Evolutionary conservation across 2,329 filamentous ascomycete genomes (phyloP).

Genomic region (Venturia asperata): DNA sequence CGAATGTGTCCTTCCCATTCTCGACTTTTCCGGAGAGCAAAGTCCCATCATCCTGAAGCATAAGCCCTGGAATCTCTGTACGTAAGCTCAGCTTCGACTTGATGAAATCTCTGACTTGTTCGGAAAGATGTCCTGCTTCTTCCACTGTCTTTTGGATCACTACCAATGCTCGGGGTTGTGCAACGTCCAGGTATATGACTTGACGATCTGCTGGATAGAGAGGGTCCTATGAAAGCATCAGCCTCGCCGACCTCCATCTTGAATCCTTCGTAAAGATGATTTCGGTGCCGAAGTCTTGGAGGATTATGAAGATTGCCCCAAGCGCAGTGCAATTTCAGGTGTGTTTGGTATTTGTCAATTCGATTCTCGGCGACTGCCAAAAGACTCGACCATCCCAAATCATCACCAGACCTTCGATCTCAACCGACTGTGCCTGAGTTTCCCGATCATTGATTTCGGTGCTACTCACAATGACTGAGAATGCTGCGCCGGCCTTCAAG

Average conservation of each 20-base stretch:
- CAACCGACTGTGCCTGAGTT: neutral
- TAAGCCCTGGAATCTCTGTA: conserved; percentile 66
- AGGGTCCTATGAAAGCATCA: conserved; percentile 47
- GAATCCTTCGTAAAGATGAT: neutral
- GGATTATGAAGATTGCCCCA: neutral
- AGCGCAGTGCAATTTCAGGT: neutral
- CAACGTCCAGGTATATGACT: conserved; percentile 74
- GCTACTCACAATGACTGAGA: conserved; percentile 48
- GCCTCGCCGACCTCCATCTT: neutral
- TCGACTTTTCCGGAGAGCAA: conserved; percentile 60
- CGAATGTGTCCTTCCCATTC: conserved; percentile 60
- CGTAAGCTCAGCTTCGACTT: conserved; percentile 64
- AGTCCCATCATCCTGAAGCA: conserved; percentile 61
- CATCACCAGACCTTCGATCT: neutral
- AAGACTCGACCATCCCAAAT: neutral
- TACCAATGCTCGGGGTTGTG: conserved; percentile 64
- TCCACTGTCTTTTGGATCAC: conserved; percentile 64
- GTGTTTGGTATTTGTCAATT: neutral
- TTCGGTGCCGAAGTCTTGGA: neutral
- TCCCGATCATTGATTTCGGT: neutral
- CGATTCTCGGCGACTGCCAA: neutral
- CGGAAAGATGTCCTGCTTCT: conserved; percentile 57
- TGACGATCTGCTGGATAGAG: conserved; percentile 74
- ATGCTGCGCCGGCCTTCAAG: conserved; percentile 50
- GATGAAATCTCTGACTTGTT: conserved; percentile 60